Percentiles rank a stretch among this genome's conserved stretches.
These are phyloP conservation scores for Triticum urartu DNA, from an alignment of 176 grass and related monocot genomes.

Conservation along the genomic window DNA sequence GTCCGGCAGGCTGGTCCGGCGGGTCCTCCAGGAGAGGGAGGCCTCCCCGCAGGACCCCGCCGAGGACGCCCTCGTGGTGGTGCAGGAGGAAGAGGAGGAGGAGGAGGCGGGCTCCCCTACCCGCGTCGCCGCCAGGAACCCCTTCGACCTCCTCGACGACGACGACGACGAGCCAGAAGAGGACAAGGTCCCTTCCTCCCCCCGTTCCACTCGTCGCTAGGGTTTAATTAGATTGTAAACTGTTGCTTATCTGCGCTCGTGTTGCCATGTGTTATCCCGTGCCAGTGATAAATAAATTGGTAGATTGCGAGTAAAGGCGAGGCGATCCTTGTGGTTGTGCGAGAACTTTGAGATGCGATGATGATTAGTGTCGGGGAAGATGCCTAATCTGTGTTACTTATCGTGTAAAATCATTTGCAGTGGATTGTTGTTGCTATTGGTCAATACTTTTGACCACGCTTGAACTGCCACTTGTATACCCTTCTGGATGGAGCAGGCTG, in stretches of 20 bases:
- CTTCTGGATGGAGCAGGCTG: not conserved
- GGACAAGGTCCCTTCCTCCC: conserved; percentile 38
- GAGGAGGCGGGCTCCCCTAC: conserved; percentile 19
- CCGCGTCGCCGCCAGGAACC: conserved; percentile 50
- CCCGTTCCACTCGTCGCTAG: not conserved
- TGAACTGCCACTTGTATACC: not conserved
- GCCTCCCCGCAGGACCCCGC: conserved; percentile 38
- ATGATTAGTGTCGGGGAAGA: not conserved
- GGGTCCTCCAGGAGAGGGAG: conserved; percentile 78
- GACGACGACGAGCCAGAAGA: conserved; percentile 30
- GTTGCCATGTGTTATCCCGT: not conserved
- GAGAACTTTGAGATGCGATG: conserved; percentile 2
- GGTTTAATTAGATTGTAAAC: not conserved
- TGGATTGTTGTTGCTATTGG: not conserved
- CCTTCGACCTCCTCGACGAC: conserved; percentile 83
- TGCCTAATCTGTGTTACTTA: not conserved
- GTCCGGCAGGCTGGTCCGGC: conserved; percentile 70
- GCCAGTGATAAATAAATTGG: not conserved
- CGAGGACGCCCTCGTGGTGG: conserved; percentile 21
- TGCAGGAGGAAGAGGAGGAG: conserved; percentile 35
- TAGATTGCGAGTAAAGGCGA: not conserved
- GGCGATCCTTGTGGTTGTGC: not conserved
- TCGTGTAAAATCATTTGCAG: not conserved
- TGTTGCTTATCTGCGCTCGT: not conserved
- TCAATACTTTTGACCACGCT: not conserved